These are phyloP conservation scores for Phyllosticta paracitricarpa DNA, from an alignment of 2,329 filamentous ascomycete species.

Conservation along the genomic window DNA sequence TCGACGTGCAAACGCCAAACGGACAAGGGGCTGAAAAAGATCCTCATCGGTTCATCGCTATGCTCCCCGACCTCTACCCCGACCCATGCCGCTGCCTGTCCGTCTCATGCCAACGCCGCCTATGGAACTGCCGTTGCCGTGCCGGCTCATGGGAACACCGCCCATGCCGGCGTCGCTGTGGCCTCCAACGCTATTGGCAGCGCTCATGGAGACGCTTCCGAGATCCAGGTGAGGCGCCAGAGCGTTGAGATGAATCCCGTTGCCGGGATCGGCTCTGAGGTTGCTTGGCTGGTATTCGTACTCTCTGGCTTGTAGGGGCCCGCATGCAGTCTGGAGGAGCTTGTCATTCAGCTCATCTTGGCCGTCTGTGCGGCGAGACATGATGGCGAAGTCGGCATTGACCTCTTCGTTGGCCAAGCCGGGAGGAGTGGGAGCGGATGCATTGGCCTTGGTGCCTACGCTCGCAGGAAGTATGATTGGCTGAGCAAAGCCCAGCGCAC, in stretches of 20 bases:
- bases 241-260: background rate
- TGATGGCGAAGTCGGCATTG: conserved; percentile 41
- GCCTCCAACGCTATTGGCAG: background rate
- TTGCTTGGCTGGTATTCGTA: conserved; percentile 19
- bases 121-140: conserved; percentile 21
- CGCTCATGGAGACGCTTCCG: conserved; percentile 1
- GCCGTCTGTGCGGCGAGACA: conserved; percentile 29
- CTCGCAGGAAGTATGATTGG: conserved; percentile 37
- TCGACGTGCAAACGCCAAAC: background rate
- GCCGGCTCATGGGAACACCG: conserved; percentile 26
- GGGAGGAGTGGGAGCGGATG: conserved; percentile 37
- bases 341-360: conserved; percentile 31
- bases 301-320: conserved; percentile 23
- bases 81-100: conserved; percentile 28
- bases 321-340: conserved; percentile 26
- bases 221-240: conserved; percentile 7
- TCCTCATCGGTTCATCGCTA: background rate
- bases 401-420: conserved; percentile 33
- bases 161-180: conserved; percentile 13
- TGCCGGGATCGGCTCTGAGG: background rate
- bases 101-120: conserved; percentile 27
- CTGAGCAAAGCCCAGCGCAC: conserved; percentile 32
- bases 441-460: conserved; percentile 37
- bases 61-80: conserved; percentile 20
- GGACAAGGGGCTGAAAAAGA: background rate